Conservation (phyloP, 2,329 filamentous ascomycete species). For the Monilinia fructigena region DNA sequence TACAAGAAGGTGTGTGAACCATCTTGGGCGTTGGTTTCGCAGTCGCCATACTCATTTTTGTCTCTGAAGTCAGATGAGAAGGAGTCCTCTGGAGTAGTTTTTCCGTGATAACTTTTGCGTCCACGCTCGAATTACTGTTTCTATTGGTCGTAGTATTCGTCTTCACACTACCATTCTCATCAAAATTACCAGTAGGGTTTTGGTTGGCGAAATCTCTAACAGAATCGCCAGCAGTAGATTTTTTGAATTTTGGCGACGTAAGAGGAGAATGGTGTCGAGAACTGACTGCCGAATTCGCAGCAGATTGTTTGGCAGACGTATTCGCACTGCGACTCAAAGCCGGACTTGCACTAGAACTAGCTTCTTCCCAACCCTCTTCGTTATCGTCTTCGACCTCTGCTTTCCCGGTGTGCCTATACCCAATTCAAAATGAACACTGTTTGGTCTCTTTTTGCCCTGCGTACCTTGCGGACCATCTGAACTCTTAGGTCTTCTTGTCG, state of each 20-base stretch:
- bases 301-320: slow-evolving; percentile 38
- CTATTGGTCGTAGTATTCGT: neutral
- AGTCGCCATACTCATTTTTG: slow-evolving; percentile 58
- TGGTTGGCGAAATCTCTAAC: slow-evolving; percentile 35
- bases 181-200: slow-evolving; percentile 40
- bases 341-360: slow-evolving; percentile 61
- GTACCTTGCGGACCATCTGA: slow-evolving; percentile 40
- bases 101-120: slow-evolving; percentile 66
- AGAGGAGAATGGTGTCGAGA: slow-evolving; percentile 37
- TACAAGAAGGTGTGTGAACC: slow-evolving; percentile 41
- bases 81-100: slow-evolving; percentile 64
- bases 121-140: slow-evolving; percentile 42
- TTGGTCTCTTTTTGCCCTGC: slow-evolving; percentile 37
- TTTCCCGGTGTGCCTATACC: slow-evolving; percentile 40
- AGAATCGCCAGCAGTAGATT: slow-evolving; percentile 28
- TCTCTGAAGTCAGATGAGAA: slow-evolving; percentile 56
- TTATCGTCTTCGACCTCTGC: slow-evolving; percentile 40
- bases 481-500: slow-evolving; percentile 49
- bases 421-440: slow-evolving; percentile 63
- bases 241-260: slow-evolving; percentile 28
- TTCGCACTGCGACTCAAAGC: slow-evolving; percentile 51
- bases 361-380: slow-evolving; percentile 67
- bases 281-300: slow-evolving; percentile 43
- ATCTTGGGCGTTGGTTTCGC: slow-evolving; percentile 43
- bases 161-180: slow-evolving; percentile 1